Evolutionary conservation across 257 asterid species (phyloP), one percentile per base, ranked within the genome.

Genomic region (Gynochthodes officinalis): DNA sequence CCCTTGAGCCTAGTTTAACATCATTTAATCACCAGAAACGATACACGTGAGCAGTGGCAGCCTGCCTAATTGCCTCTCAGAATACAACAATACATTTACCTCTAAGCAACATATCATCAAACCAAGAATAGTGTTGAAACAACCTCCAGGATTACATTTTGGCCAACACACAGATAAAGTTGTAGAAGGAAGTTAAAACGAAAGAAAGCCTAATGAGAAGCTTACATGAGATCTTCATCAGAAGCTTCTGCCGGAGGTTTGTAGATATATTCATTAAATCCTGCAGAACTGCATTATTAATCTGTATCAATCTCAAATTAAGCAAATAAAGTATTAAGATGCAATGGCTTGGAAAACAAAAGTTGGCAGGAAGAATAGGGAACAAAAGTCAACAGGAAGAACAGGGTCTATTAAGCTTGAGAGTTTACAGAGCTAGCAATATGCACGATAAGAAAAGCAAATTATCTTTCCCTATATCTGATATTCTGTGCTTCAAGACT

Each of bases 71-170:
- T 65, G 49, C 71, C 58, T 71, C 25, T 19, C 12, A 67, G 70
- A 35, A 70, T 37, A 64, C 73, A 23, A 73, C 39, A 76, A 64
- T 32, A 25, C 68, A 52, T 64, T 75, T 87, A 90, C 98, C 98
- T 92, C 98, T 83, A 96, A 89, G 69, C 98, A 92, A 69, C 98
- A 92, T 69, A 92, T 90, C 98, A 90, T 92, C 80, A 90, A 77
- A 71, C 98, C 98, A 42, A 92, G 89, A 72, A 96, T 87, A 80
- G 90, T 76, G 98, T 92, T 25, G 96, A 81, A 76, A 92, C 92
- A 74, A 92, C 94, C 83, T 92, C 96, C 81, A 96, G 90, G 94
- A 81, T n/a, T n/a, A n/a, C n/a, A n/a, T n/a, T n/a, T n/a, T n/a
- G n/a, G n/a, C n/a, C n/a, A n/a, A n/a, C n/a, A n/a, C n/a, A n/a